Conservation (phyloP, 352 stramenopile species). For the Phytophthora fragariaefolia region DNA sequence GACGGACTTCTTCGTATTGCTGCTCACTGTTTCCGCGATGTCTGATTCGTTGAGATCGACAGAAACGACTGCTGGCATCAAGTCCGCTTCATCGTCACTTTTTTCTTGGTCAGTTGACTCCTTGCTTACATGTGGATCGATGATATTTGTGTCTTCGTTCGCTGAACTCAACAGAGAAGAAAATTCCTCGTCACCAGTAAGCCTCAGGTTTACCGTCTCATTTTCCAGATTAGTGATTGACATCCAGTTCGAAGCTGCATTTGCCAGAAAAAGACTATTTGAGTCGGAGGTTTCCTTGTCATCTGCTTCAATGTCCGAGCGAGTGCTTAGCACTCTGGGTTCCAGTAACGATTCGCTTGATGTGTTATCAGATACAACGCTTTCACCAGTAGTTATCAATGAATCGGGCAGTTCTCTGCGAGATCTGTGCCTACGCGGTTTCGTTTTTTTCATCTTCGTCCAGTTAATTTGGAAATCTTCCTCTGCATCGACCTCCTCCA, state of each 20-base stretch:
- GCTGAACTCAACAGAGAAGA: constrained; percentile 3
- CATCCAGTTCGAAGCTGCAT: constrained; percentile 39
- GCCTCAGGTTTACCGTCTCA: constrained; percentile 11
- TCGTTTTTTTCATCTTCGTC: constrained; percentile 48
- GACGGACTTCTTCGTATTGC: neutral
- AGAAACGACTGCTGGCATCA: neutral
- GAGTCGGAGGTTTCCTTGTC: neutral
- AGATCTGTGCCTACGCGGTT: constrained; percentile 29
- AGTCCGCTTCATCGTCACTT: neutral
- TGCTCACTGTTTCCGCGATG: neutral
- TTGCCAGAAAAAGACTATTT: constrained; percentile 15
- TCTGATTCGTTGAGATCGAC: neutral
- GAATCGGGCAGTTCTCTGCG: neutral
- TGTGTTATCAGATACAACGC: neutral
- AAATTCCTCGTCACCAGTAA: constrained; percentile 15
- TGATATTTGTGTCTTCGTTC: constrained; percentile 1
- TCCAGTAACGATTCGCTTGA: constrained; percentile 11
- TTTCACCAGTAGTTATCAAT: constrained; percentile 10
- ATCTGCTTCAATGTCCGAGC: constrained; percentile 4
- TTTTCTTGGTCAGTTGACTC: neutral
- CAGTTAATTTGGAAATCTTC: constrained; percentile 55
- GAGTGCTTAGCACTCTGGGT: neutral
- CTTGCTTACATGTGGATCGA: neutral
- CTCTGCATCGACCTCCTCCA: constrained; percentile 33
- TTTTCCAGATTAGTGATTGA: constrained; percentile 17